These are phyloP conservation scores for Adansonia digitata DNA, from an alignment of 345 rosid species.

Conservation along the genomic window DNA sequence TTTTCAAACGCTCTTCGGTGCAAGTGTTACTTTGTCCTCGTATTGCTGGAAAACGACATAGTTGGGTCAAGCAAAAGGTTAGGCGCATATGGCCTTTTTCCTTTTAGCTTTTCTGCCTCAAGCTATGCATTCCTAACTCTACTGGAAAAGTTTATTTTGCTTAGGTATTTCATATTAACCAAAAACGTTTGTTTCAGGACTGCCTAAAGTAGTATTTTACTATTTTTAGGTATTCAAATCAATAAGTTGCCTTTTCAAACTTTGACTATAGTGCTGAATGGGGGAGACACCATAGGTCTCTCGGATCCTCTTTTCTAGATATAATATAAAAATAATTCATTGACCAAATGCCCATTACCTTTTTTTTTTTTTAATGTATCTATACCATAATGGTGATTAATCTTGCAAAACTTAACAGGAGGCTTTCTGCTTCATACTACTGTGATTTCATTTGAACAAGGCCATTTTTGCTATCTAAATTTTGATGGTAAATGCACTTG, in stretches of 20 bases:
- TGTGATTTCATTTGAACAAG: too few species aligned
- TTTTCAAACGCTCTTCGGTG: conserved; percentile 93
- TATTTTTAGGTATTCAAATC: not conserved
- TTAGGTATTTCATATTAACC: not conserved
- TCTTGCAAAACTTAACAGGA: too few species aligned
- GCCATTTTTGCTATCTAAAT: too few species aligned
- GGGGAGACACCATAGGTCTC: not conserved
- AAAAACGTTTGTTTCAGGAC: not conserved
- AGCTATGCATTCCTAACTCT: not conserved
- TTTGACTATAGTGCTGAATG: not conserved
- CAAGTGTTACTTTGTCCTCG: conserved; percentile 92
- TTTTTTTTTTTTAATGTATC: not conserved
- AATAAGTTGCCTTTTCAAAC: not conserved
- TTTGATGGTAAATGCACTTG: too few species aligned
- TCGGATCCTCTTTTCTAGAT: not conserved
- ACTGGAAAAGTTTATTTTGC: not conserved
- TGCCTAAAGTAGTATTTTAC: not conserved
- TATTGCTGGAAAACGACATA: conserved; percentile 83
- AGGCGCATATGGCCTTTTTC: conserved; percentile 8
- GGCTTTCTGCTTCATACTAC: too few species aligned
- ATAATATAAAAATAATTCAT: not conserved
- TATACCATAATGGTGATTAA: not conserved
- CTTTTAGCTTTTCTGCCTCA: not conserved
- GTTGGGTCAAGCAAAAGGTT: conserved; percentile 89
- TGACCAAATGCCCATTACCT: not conserved